Percentiles rank a stretch among this genome's conserved stretches.
phyloP scores from a whole-genome alignment of 495 filamentous ascomycete species.

The Penicillium antarcticum region DNA sequence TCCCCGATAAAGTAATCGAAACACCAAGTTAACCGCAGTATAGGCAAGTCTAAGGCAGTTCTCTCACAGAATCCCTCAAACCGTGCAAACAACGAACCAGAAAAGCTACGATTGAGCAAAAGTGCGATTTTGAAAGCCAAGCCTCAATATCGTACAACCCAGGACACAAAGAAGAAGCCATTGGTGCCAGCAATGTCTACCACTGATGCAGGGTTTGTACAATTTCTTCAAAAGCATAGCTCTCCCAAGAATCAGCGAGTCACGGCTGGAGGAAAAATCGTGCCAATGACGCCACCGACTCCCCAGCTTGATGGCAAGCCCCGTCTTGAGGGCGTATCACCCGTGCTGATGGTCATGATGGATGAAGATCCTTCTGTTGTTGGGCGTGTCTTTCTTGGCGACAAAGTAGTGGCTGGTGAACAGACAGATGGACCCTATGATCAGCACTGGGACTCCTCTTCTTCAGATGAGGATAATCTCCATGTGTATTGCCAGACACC shows the following conservation, averaged over 20 bases:
- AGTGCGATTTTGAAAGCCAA: neutral
- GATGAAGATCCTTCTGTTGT: neutral
- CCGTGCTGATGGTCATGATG: neutral
- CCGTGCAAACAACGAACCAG: neutral
- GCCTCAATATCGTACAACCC: neutral
- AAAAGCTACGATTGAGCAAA: conserved; percentile 1
- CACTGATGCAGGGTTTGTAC: conserved; percentile 41
- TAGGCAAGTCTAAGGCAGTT: conserved; percentile 4
- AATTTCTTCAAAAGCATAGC: conserved; percentile 56
- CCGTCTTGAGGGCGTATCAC: conserved; percentile 3
- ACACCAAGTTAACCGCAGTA: neutral
- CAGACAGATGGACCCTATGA: neutral
- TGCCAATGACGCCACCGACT: conserved; percentile 43
- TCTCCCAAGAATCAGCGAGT: conserved; percentile 60
- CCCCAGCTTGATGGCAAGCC: conserved; percentile 12
- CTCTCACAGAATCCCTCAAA: conserved; percentile 7
- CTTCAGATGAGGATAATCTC: too few species aligned
- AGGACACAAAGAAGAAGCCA: conserved; percentile 25
- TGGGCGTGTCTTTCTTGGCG: neutral
- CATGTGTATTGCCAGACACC: too few species aligned
- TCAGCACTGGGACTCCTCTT: too few species aligned
- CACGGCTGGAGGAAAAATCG: conserved; percentile 62
- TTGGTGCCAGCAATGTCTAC: conserved; percentile 16
- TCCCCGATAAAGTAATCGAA: neutral
- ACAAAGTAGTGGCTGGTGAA: neutral